Base-by-base conservation (phyloP, 73 alveolate species). In the Breviolum minutum region DNA sequence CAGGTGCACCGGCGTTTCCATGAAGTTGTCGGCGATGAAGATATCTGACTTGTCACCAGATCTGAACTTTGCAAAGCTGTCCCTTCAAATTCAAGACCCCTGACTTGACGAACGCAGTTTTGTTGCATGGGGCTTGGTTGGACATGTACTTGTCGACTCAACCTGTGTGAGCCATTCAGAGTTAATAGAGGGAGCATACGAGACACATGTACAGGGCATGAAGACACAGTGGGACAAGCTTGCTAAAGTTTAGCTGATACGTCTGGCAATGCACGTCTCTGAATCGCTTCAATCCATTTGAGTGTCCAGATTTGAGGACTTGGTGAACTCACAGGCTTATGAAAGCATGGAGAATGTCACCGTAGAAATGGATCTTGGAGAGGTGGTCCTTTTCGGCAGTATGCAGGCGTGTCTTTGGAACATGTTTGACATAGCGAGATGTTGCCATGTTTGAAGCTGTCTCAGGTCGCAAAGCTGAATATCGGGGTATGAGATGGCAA, bases 351-450 rank as follows among this genome's bases (percentile, higher is more conserved):
- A 76, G 85, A 76, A 7, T 76, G 85, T 76, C 60, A 27, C 60
- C 29, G 85, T 63, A 76, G 88, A 80, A 68, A 40, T 80, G 88
- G 88, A 80, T 29, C 88, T 80, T 30, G 88, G 88, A 40, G 88
- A 30, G 32, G 32, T 40, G 27, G 17, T 80, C 17, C 69, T 80
- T 40, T 17, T 80, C 7, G 22, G 68, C 69, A 80, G 32, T 14
- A 40, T 40, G 69, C 88, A 80, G 88, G 88, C 88, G 17, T 7
- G 86, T 27, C 32, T 63, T 30, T 40, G 54, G 54, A 40, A 40
- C 54, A 40, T 40, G 54, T 40, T 0, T 40, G 54, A 40, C 54
- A 40, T 40, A 2, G 54, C 54, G 54, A 40, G 54, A 40, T 40
- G 54, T 40, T 40, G n/a, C 24, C 77, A 17, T 14, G n/a, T 22